phyloP scores from a whole-genome alignment of 805 yeast species.

The Saturnispora serradocipensis region DNA sequence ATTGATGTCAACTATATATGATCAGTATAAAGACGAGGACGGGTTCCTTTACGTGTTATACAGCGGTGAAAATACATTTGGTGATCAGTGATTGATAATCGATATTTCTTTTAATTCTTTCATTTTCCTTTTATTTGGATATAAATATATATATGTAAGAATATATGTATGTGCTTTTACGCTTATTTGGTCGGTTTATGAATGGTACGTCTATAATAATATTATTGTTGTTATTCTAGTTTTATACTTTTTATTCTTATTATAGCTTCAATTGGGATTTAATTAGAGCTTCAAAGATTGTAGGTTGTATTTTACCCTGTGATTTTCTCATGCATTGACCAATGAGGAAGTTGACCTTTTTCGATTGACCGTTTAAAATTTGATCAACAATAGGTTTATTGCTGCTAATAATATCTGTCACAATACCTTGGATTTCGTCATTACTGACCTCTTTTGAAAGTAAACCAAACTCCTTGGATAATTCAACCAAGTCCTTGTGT shows the following conservation, averaged over 20 bases:
- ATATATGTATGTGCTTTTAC: background rate
- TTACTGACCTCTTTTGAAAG: conserved; percentile 30
- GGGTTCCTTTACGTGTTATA: conserved; percentile 93
- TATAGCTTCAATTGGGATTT: conserved; percentile 13
- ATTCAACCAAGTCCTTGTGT: conserved; percentile 25
- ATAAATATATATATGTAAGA: background rate
- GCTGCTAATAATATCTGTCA: conserved; percentile 29
- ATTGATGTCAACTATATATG: conserved; percentile 87
- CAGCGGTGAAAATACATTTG: conserved; percentile 97
- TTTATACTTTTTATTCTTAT: background rate
- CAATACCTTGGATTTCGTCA: conserved; percentile 21
- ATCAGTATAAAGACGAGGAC: conserved; percentile 95
- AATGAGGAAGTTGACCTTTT: conserved; percentile 64
- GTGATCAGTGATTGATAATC: conserved; percentile 26
- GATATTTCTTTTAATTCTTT: background rate
- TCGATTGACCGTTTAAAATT: conserved; percentile 45
- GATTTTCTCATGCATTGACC: conserved; percentile 80
- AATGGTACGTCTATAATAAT: background rate
- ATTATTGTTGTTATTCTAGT: background rate
- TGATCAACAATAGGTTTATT: conserved; percentile 49
- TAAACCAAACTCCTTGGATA: conserved; percentile 50
- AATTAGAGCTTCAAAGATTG: conserved; percentile 18
- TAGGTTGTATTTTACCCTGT: conserved; percentile 47
- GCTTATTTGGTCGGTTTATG: background rate
- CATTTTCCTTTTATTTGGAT: background rate